Evolutionary conservation across 2,329 filamentous ascomycete genomes (phyloP).

Genomic region (Talaromyces sp.): DNA sequence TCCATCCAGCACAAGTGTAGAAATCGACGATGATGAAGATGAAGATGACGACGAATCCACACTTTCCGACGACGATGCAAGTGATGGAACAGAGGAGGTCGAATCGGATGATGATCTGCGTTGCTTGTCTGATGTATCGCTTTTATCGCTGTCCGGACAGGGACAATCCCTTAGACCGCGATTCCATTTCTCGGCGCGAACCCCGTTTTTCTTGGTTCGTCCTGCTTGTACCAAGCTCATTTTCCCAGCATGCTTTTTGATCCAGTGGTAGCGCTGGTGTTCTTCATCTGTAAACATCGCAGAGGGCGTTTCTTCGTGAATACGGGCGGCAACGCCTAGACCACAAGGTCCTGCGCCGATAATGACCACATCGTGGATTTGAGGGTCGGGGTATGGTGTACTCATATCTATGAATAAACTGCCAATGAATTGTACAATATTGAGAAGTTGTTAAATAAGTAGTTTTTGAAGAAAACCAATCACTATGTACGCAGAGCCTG

Average conservation of each 20-base stretch:
- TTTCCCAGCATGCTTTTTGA: slow-evolving; percentile 64
- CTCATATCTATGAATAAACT: slow-evolving; percentile 4
- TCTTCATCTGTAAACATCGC: slow-evolving; percentile 83
- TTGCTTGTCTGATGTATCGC: slow-evolving; percentile 1
- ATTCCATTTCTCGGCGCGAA: slow-evolving; percentile 33
- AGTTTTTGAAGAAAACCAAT: not conserved
- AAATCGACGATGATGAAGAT: slow-evolving; percentile 24
- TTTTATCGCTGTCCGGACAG: slow-evolving; percentile 1
- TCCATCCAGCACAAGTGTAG: slow-evolving; percentile 69
- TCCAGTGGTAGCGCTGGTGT: slow-evolving; percentile 79
- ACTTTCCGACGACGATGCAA: slow-evolving; percentile 20
- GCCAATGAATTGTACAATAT: not conserved
- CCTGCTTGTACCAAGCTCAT: slow-evolving; percentile 51
- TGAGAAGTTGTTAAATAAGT: not conserved
- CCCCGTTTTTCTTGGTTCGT: slow-evolving; percentile 29
- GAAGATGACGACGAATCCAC: not conserved
- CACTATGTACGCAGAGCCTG: not conserved
- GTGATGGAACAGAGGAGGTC: slow-evolving; percentile 23
- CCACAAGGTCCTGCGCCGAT: slow-evolving; percentile 76
- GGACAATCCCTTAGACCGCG: slow-evolving; percentile 11
- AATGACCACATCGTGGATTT: slow-evolving; percentile 65
- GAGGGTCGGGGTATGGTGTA: slow-evolving; percentile 3
- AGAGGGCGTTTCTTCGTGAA: slow-evolving; percentile 72
- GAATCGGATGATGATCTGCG: slow-evolving; percentile 22
- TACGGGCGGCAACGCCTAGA: slow-evolving; percentile 71